Evolutionary conservation across 179 eudicot species (phyloP), one percentile per base, ranked within the genome.

Genomic region (Spergularia azorica): DNA sequence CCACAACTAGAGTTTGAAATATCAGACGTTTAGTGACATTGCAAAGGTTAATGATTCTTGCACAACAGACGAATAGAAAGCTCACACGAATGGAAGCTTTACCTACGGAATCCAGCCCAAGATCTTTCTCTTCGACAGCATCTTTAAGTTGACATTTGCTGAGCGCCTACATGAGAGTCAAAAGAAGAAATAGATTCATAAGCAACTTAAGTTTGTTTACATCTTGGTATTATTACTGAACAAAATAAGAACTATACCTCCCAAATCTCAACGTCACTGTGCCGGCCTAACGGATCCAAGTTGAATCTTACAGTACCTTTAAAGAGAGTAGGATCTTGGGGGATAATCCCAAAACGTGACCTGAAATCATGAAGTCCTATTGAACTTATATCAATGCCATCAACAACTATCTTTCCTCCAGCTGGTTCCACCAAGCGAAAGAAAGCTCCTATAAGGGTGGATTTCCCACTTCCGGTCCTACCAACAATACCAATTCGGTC

Each of bases 391-490:
- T 89, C 91, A 18, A 91, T 76, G 39, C 91, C 91, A 74, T 91
- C 93, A 13, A 91, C 88, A 12, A 89, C 10, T 55, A 91, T 91
- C 77, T 61, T 89, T 67, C 97, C 97, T 41, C 86, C 87, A 2
- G 75, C 63, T 0, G 94, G 94, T 78, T 92, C 97, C 55, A 92
- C 94, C 62, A 92, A 79, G 61, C 97, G 90, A 83, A 92, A 92
- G 32, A 92, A 69, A 0, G 97, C 96, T 74, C 97, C 86, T 15
- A 88, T 91, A 1, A 92, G 87, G 15, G 97, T 91, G 8, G 90
- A 88, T 80, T 92, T 92, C 67, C 97, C 97, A 78, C 97, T 91
- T 55, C 96, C 97, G 10, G 97, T 92, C 63, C 93, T 87, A 58
- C 96, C 96, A 81, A 91, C 96, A 14, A 70, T 14, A 3, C 59